These are phyloP conservation scores for Microdochium nivale DNA, from an alignment of 2,329 filamentous ascomycete genomes.

Conservation along the genomic window DNA sequence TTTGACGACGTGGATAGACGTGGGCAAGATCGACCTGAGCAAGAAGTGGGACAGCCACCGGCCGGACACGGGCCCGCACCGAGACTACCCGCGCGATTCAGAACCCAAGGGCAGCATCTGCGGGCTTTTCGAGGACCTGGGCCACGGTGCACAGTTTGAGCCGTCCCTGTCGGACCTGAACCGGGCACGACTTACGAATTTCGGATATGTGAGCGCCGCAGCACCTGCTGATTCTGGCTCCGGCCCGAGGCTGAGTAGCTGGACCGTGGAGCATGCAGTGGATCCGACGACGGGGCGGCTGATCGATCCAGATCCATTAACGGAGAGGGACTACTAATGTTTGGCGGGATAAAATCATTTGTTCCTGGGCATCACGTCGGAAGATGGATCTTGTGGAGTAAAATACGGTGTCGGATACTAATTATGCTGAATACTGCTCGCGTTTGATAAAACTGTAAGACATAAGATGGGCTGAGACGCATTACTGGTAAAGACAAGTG, in stretches of 20 bases:
- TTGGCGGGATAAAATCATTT: too few relatives aligned
- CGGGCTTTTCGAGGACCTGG: constrained; percentile 10
- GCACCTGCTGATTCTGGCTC: background rate
- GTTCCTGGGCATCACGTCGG: too few relatives aligned
- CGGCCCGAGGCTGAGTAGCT: background rate
- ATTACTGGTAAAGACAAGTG: background rate
- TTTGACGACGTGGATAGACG: constrained; percentile 13
- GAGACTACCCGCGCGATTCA: constrained; percentile 3
- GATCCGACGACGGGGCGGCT: constrained; percentile 11
- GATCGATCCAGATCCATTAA: constrained; percentile 13
- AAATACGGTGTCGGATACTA: too few relatives aligned
- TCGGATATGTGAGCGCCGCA: constrained; percentile 9
- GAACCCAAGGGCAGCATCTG: constrained; percentile 8
- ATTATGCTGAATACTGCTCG: too few relatives aligned
- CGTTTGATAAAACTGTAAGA: too few relatives aligned
- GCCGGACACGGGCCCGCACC: constrained; percentile 5
- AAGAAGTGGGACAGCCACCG: constrained; percentile 14
- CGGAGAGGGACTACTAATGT: constrained; percentile 9
- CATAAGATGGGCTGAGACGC: background rate
- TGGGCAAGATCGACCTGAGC: constrained; percentile 12
- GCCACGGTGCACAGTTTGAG: background rate
- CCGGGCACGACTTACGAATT: constrained; percentile 10
- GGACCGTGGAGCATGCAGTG: constrained; percentile 9
- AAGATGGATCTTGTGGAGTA: too few relatives aligned
- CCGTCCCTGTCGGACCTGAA: constrained; percentile 6